phyloP scores from a whole-genome alignment of 331 rosid genomes.

The Cydonia oblonga region DNA sequence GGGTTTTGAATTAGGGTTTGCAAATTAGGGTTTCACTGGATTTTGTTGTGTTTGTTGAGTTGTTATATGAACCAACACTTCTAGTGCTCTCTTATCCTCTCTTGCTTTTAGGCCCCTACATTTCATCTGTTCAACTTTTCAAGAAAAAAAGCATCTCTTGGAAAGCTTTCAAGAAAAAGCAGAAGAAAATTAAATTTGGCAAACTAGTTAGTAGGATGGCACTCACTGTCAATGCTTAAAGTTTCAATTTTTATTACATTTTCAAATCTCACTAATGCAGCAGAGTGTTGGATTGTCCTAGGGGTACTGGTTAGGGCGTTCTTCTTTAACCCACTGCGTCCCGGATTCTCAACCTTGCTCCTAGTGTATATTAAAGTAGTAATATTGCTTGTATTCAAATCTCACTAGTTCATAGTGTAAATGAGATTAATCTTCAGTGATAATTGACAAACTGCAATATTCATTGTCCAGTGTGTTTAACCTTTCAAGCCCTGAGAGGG shows the following conservation, averaged over 20 bases:
- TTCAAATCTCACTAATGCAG: constrained; percentile 12
- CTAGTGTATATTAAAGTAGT: too few relatives aligned
- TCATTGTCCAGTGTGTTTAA: not conserved
- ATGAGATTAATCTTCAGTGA: constrained; percentile 1
- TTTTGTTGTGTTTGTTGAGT: too few relatives aligned
- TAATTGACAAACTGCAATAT: not conserved
- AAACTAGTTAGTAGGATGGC: not conserved
- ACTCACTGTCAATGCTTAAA: not conserved
- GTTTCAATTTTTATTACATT: constrained; percentile 3
- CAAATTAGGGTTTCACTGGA: too few relatives aligned
- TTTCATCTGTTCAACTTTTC: not conserved
- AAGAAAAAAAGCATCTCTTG: not conserved
- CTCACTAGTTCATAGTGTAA: not conserved
- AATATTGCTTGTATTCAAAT: too few relatives aligned
- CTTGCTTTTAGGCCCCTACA: not conserved
- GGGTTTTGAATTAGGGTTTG: too few relatives aligned
- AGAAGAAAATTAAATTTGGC: not conserved
- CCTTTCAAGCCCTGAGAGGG: constrained; percentile 15
- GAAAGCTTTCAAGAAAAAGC: not conserved
- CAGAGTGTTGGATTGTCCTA: too few relatives aligned
- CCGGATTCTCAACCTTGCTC: too few relatives aligned
- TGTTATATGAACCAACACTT: too few relatives aligned
- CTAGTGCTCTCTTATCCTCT: not conserved
- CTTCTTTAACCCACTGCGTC: too few relatives aligned
- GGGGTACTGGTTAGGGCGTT: too few relatives aligned